Evolutionary conservation across 768 basidiomycete genomes (phyloP), one percentile per base, ranked within the genome.

Genomic region (Auricularia cornea): DNA sequence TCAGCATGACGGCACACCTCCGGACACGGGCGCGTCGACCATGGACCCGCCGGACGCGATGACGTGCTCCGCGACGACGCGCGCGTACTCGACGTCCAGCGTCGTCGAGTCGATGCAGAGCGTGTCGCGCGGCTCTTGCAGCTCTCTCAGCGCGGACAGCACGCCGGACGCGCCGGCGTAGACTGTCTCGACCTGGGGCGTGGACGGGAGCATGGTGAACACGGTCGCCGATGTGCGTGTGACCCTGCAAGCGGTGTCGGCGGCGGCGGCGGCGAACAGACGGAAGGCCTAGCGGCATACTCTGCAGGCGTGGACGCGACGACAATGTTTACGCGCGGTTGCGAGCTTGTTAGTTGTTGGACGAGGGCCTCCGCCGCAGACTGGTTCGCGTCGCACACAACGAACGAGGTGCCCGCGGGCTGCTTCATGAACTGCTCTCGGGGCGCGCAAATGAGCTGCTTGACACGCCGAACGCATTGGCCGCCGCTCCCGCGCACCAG

Each of bases 1-100:
- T 29, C 62, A 60, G 28, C 30, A 20, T 30, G 61, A 52, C 33
- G 44, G 74, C 84, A 62, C 71, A 89, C 92, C 94, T 62, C 95
- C 95, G 59, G 92, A 94, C 1, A 98, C 94, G 2, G 95, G 95
- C 4, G 95, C 94, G 71, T 98, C 95, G 26, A 97, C 80, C 85
- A 97, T 93, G 44, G 75, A 75, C 6, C 87, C 91, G 29, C 89
- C 87, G 30, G 79, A 75, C 16, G 69, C 63, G 11, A 75, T 77
- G 1, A 90, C 83, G 28, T 80, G 75, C 11, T 71, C 64, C 0
- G 92, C 83, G 12, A 95, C 84, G 32, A 80, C 73, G 48, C 84
- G 84, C 0, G 94, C 87, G 10, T 89, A 84, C 6, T 78, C 78
- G 5, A 94, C 88, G 68, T 96, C 93, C 41, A 95, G 79, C 0